phyloP scores from a whole-genome alignment of 495 filamentous ascomycete species.

The Talaromyces thailandensis region DNA sequence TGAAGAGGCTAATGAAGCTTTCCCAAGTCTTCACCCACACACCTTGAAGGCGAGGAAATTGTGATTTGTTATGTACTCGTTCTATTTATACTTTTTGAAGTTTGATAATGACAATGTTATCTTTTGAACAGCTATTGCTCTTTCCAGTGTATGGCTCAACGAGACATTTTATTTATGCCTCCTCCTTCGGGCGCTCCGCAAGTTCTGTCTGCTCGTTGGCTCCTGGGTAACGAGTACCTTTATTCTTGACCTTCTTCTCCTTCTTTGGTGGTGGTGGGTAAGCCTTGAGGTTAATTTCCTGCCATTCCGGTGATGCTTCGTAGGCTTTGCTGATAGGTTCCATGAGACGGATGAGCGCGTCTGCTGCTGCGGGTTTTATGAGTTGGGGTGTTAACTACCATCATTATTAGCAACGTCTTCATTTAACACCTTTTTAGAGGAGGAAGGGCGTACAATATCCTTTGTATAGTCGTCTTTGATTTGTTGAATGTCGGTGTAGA shows the following conservation, averaged over 20 bases:
- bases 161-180: not conserved
- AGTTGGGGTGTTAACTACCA: constrained; percentile 70
- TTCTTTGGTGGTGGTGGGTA: constrained; percentile 73
- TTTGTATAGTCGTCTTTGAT: constrained; percentile 70
- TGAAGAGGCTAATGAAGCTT: too few species aligned
- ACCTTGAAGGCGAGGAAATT: too few species aligned
- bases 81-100: not conserved
- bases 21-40: too few species aligned
- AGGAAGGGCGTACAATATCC: constrained; percentile 54
- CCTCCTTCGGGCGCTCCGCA: not conserved
- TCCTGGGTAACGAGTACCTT: constrained; percentile 59
- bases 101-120: not conserved
- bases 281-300: constrained; percentile 68
- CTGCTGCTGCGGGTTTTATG: constrained; percentile 68
- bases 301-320: constrained; percentile 65
- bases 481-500: constrained; percentile 63
- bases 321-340: constrained; percentile 67
- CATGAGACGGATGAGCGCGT: constrained; percentile 61
- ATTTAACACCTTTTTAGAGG: not conserved
- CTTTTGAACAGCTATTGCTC: too few species aligned
- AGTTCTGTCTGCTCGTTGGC: not conserved
- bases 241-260: constrained; percentile 73
- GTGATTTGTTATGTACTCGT: not conserved
- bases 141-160: not conserved
- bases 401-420: constrained; percentile 13